Conservation (phyloP, 2,329 filamentous ascomycete genomes). For the Cytospora mali region DNA sequence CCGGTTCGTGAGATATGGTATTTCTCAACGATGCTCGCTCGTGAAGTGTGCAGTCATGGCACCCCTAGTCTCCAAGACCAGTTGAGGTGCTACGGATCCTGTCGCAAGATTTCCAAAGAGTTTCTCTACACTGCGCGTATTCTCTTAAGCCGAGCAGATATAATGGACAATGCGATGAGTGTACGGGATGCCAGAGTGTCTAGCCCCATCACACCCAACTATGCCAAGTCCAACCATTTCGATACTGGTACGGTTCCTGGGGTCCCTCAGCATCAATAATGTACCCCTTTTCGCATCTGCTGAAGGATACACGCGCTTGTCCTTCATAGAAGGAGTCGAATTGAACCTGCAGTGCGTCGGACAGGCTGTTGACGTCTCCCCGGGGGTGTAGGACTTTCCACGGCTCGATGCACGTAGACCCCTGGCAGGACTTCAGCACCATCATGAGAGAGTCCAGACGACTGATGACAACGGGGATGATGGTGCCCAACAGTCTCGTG, state of each 20-base stretch:
- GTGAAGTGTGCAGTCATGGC: too few relatives aligned
- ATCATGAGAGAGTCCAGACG: conserved; percentile 32
- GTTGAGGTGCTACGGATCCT: too few relatives aligned
- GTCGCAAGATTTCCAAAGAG: too few relatives aligned
- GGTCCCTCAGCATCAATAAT: conserved; percentile 25
- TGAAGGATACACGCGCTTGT: conserved; percentile 30
- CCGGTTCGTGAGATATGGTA: too few relatives aligned
- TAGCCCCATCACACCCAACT: conserved; percentile 19
- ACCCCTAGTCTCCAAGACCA: too few relatives aligned
- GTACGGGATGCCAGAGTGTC: not conserved
- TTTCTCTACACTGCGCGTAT: not conserved
- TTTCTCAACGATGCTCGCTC: too few relatives aligned
- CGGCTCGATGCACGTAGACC: conserved; percentile 28
- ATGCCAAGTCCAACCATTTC: conserved; percentile 24
- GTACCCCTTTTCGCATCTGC: conserved; percentile 29
- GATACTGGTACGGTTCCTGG: conserved; percentile 23
- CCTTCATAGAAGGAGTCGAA: conserved; percentile 31
- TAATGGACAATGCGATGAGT: not conserved
- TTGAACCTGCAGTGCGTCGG: conserved; percentile 29
- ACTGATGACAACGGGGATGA: conserved; percentile 16
- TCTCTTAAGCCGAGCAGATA: too few relatives aligned
- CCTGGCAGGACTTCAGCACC: conserved; percentile 31
- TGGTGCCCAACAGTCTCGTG: not conserved
- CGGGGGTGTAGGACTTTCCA: conserved; percentile 29
- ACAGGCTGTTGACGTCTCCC: conserved; percentile 23